Base-by-base conservation (phyloP, 2,329 filamentous ascomycete genomes). In the Rutstroemia sp. region DNA sequence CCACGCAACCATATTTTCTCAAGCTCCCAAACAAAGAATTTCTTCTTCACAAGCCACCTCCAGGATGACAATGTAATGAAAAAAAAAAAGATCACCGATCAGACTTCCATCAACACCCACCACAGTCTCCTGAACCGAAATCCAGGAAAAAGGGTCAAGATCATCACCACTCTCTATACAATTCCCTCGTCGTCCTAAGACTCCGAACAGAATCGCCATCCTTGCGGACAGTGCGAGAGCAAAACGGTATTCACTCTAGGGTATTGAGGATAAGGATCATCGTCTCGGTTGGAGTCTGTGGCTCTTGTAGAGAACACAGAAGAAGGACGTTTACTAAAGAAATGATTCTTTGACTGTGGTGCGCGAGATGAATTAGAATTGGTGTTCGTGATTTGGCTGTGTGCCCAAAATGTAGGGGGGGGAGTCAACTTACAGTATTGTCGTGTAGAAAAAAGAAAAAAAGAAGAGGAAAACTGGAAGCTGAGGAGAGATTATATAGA, bases 81-180 rank as follows among this genome's bases (percentile, higher is more conserved):
- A 82, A 82, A 76, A 75, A 63, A 14, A 67, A 25, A 17, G 25
- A 17, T 27, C 27, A 61, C 79, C 88, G 89, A 89, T 92, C 89
- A 94, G 89, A 92, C 87, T 82, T 88, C 86, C 87, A 79, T 87
- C 87, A 78, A 81, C 80, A 83, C 87, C 88, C 88, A 88, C 87
- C 87, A 47, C 87, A 77, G 77, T 74, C 75, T 77, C 74, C 77
- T 81, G 81, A 87, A 85, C 87, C 87, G 76, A 91, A 85, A 83
- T 83, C 84, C 81, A 75, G 72, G 76, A 69, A 71, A 78, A 79
- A 76, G 86, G 88, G 87, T 85, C 79, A 87, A 94, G 89, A 94
- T 95, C 90, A 94, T 94, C 87, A 90, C 84, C 86, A 85, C 86
- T 85, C 82, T 87, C 87, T 92, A 84, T 88, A 89, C 85, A 86